A percentile compares a stretch with the other conserved stretches of the same genome.
These are phyloP conservation scores for Cardamine chenopodiifolia DNA, from an alignment of 345 rosid genomes.

Conservation along the genomic window DNA sequence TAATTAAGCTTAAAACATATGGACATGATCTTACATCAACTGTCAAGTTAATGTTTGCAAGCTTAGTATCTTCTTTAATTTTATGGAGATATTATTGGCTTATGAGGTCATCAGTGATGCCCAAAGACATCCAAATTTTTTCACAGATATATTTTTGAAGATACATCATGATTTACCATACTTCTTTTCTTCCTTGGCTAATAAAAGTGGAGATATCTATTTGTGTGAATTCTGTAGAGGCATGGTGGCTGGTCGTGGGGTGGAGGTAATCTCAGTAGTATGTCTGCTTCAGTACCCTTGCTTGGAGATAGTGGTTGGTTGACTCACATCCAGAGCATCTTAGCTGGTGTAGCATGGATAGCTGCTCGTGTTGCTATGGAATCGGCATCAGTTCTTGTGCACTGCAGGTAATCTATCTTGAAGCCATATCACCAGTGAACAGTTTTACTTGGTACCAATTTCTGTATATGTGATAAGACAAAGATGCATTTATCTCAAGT, in stretches of 20 bases:
- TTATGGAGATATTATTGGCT: slow-evolving; percentile 13
- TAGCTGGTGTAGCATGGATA: slow-evolving; percentile 99
- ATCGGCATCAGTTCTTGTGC: slow-evolving; percentile 95
- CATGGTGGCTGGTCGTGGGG: slow-evolving; percentile 99
- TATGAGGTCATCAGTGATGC: not conserved
- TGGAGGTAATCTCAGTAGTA: slow-evolving; percentile 97
- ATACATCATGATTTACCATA: slow-evolving; percentile 3
- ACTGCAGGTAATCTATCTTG: slow-evolving; percentile 74
- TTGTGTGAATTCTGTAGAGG: slow-evolving; percentile 62
- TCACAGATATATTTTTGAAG: slow-evolving; percentile 7
- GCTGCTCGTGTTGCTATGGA: slow-evolving; percentile 92
- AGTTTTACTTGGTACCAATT: slow-evolving; percentile 18
- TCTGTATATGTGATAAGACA: slow-evolving; percentile 18
- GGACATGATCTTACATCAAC: slow-evolving; percentile 29
- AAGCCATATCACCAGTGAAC: slow-evolving; percentile 8
- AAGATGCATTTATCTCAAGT: slow-evolving; percentile 26
- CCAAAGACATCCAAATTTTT: not conserved
- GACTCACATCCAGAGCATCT: slow-evolving; percentile 88
- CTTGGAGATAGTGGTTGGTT: slow-evolving; percentile 99
- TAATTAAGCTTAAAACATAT: slow-evolving; percentile 15
- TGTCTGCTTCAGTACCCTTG: slow-evolving; percentile 99
- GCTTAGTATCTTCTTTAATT: not conserved
- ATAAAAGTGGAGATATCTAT: slow-evolving; percentile 18
- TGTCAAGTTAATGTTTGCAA: slow-evolving; percentile 15
- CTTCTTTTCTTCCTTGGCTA: slow-evolving; percentile 10